These are phyloP conservation scores for Cladorrhinum sp. DNA, from an alignment of 2,329 filamentous ascomycete species.

Conservation along the genomic window DNA sequence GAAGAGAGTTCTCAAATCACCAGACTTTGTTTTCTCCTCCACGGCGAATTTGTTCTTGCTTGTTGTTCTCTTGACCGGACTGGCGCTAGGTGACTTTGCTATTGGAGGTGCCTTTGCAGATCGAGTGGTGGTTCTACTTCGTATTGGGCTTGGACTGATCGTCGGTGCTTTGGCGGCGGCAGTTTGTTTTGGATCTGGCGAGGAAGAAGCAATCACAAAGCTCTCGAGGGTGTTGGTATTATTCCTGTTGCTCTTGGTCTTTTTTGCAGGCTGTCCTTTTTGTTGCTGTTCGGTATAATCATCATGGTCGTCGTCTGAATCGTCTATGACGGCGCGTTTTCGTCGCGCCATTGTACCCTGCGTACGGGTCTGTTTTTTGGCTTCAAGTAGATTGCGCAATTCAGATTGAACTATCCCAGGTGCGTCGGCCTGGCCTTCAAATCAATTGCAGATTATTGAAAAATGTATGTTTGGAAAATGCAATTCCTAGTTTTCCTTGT, in stretches of 20 bases:
- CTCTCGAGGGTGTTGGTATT: constrained; percentile 51
- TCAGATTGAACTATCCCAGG: background rate
- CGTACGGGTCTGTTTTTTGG: background rate
- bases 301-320: constrained; percentile 19
- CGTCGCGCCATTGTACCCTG: constrained; percentile 19
- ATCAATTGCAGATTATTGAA: background rate
- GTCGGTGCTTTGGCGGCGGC: constrained; percentile 24
- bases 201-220: constrained; percentile 54
- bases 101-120: constrained; percentile 27
- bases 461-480: background rate
- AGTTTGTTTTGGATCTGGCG: constrained; percentile 35
- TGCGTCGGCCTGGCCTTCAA: background rate
- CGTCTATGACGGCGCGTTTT: constrained; percentile 24
- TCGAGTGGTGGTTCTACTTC: constrained; percentile 31
- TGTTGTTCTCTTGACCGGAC: constrained; percentile 15
- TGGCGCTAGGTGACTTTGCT: constrained; percentile 36
- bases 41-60: constrained; percentile 14
- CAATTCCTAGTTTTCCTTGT: constrained; percentile 7
- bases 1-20: constrained; percentile 58
- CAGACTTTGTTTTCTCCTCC: constrained; percentile 52
- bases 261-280: background rate
- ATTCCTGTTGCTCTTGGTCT: background rate
- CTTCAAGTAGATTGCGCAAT: background rate
- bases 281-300: constrained; percentile 3
- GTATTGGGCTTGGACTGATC: constrained; percentile 38